Evolutionary conservation across 805 yeast genomes (phyloP), one percentile per base, ranked within the genome.

Genomic region (Suhomyces sp.): DNA sequence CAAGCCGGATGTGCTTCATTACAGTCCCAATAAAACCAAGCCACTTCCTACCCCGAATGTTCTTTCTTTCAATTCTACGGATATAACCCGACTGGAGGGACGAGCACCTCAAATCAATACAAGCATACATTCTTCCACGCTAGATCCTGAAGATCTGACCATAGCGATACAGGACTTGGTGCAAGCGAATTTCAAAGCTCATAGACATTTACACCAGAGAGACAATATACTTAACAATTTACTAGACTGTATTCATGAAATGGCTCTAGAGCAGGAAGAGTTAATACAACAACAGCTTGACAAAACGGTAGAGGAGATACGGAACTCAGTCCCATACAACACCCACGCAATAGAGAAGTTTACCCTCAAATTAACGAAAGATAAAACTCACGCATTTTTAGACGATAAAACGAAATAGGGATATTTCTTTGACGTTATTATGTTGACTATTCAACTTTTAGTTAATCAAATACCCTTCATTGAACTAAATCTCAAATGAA

Each of bases 171-270:
- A 31, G 17, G 17, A n/a, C 6, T 17, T 37, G 21, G 22, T 15
- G 20, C 22, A 37, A 12, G 17, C 41, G 3, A 37, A 37, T 19
- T 15, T n/a, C 22, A 37, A 19, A n/a, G 22, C 41, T 19, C 52
- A 49, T 20, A n/a, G 44, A 10, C 29, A 44, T 27, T 13, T 49
- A 20, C 43, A 43, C 15, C 47, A 49, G 29, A 40, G 44, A 13
- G 47, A 49, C 19, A 12, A 22, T 17, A 46, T 49, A 22, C 46
- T 53, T 2, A 39, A 17, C 27, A 49, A 53, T 19, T 22, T 53
- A 20, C 22, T 53, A 15, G 53, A 53, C 19, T 53, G 50, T 21
- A 24, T 53, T 15, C n/a, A 21, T 6, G 55, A 53, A 19, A 49
- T 49, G 53, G 21, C 46, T 9, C 29, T 27, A 10, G 47, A 47